Evolutionary conservation across 371 early-diverging fungal genomes (phyloP).

Genomic region (Apophysomyces trapeziformis): DNA sequence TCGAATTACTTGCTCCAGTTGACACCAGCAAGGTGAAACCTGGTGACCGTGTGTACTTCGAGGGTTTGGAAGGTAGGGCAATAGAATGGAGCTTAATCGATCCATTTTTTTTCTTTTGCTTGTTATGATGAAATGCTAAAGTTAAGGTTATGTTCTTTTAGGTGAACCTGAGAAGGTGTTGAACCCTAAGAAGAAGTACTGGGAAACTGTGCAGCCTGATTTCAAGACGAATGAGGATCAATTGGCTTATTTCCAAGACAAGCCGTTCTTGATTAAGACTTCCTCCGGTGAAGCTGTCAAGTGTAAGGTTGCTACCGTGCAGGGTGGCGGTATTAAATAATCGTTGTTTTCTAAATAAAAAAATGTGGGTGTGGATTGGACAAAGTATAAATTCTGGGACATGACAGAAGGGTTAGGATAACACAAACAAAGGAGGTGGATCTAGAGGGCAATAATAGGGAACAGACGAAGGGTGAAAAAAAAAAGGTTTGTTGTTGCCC

Average conservation of each 20-base stretch:
- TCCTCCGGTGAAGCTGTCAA: conserved; percentile 61
- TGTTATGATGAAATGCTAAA: too few relatives aligned
- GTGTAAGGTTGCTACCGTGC: conserved; percentile 64
- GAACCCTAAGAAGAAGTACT: conserved; percentile 98
- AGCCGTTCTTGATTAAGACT: conserved; percentile 66
- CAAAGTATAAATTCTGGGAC: too few relatives aligned
- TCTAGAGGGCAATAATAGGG: too few relatives aligned
- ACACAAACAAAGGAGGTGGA: background rate
- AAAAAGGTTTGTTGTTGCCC: too few relatives aligned
- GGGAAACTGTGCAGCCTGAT: conserved; percentile 95
- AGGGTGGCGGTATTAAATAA: conserved; percentile 80
- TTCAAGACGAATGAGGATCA: conserved; percentile 81
- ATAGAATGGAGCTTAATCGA: too few relatives aligned
- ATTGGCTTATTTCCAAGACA: conserved; percentile 72
- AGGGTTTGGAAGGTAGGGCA: conserved; percentile 74
- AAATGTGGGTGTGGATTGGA: background rate
- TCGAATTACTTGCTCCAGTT: conserved; percentile 92
- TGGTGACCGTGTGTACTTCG: conserved; percentile 91
- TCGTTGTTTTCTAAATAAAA: conserved; percentile 4
- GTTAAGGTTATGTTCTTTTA: conserved; percentile 17
- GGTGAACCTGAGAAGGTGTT: conserved; percentile 85
- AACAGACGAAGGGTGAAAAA: too few relatives aligned
- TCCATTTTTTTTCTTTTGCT: too few relatives aligned
- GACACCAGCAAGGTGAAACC: conserved; percentile 77
- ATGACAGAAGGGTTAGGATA: too few relatives aligned